Evolutionary conservation across 441 rosid species (phyloP), one percentile per base, ranked within the genome.

Genomic region (Populus tomentosa): DNA sequence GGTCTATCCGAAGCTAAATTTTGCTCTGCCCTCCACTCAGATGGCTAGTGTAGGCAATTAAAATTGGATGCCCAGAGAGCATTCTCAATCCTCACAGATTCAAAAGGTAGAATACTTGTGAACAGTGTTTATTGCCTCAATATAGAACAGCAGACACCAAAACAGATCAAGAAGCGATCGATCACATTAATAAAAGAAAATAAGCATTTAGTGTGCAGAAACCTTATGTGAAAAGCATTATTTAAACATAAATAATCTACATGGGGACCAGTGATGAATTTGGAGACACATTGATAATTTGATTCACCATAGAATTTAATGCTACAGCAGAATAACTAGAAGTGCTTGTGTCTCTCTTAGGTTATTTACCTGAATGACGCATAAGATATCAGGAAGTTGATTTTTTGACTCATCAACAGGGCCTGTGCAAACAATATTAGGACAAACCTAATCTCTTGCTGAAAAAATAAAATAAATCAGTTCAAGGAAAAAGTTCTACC

Each of bases 371-470:
- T 94, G 98, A 70, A 94, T 80, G 82, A 94, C 98, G 68, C 98
- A 94, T 77, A 94, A 86, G 81, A 94, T 91, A 84, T 94, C 98
- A 28, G 98, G 98, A 84, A 97, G 98, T 77, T 90, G 91, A 82
- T 97, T 93, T 83, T 86, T 90, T 66, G 97, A 89, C 85, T 93
- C 97, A 79, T 97, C 98, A 85, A 94, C 97, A 73, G 98, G 98
- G 71, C 97, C 99, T 97, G 93, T 84, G 79, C 21, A 70, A 71
- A 79, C 61, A 72, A 80, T 2, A 65, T 79, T 16, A 64, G 78
- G 53, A 63, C 61, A 79, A 56, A 78, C 28, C 71, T 35, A 30
- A 32, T 77, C 59, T 61, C 69, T 71, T 65, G 63, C 70, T 30
- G 32, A 69, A 67, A 64, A 70, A 75, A 73, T 69, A 71, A 72